Percentiles rank a stretch among this genome's conserved stretches.
Conservation (phyloP, 2,329 filamentous ascomycete species). For the Didymella pinodella region DNA sequence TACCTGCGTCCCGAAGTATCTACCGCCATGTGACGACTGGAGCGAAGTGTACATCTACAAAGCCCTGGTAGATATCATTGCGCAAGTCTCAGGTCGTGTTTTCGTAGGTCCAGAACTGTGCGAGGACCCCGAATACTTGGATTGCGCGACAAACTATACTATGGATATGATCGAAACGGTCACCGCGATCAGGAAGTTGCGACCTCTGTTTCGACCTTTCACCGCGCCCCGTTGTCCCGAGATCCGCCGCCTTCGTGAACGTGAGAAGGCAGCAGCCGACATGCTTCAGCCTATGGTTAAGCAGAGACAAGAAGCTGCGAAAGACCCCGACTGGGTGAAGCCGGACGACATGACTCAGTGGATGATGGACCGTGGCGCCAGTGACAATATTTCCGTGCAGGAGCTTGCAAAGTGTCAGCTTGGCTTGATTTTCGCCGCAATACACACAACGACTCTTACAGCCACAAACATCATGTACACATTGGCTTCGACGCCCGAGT, state of each 20-base stretch:
- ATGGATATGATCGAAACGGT: conserved; percentile 42
- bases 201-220: conserved; percentile 37
- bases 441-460: conserved; percentile 43
- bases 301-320: conserved; percentile 32
- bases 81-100: conserved; percentile 45
- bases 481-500: conserved; percentile 48
- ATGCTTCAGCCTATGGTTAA: conserved; percentile 39
- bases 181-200: conserved; percentile 37
- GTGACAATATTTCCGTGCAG: conserved; percentile 12
- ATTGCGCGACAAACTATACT: conserved; percentile 43
- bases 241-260: conserved; percentile 30
- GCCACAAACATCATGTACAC: conserved; percentile 43
- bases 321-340: conserved; percentile 41
- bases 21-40: conserved; percentile 46
- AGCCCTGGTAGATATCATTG: conserved; percentile 42
- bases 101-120: conserved; percentile 47
- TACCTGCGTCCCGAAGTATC: conserved; percentile 33
- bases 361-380: conserved; percentile 41
- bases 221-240: conserved; percentile 38
- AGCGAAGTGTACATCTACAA: conserved; percentile 40
- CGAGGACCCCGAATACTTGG: conserved; percentile 41
- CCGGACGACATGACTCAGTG: conserved; percentile 52
- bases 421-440: conserved; percentile 41
- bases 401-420: conserved; percentile 28
- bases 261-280: conserved; percentile 24